Percentiles rank a stretch among this genome's conserved stretches.
Conservation (phyloP, 1,284 basidiomycete species). For the Amylostereum areolatum region DNA sequence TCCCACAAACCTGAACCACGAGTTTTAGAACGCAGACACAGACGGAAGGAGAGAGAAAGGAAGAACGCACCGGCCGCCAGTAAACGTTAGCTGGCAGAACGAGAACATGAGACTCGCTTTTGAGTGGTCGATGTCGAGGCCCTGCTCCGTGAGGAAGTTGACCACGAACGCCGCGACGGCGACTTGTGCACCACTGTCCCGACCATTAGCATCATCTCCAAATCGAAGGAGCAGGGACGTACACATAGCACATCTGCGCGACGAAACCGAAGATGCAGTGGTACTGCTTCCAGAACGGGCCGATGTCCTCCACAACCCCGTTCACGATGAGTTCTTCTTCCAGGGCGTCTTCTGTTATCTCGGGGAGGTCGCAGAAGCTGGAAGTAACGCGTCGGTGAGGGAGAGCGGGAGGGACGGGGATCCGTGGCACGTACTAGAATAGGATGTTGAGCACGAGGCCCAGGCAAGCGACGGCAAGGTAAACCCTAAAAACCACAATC, state of each 20-base stretch:
- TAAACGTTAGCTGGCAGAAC: constrained; percentile 71
- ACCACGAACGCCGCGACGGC: constrained; percentile 69
- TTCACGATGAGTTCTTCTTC: constrained; percentile 42
- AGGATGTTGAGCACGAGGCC: constrained; percentile 58
- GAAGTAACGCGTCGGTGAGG: not conserved
- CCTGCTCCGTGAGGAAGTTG: constrained; percentile 61
- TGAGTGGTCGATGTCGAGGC: constrained; percentile 47
- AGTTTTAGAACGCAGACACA: not conserved
- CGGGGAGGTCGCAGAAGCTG: constrained; percentile 68
- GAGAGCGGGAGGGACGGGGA: not conserved
- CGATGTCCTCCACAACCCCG: constrained; percentile 37
- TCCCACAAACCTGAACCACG: constrained; percentile 45
- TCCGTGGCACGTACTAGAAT: constrained; percentile 46
- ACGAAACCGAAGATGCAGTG: constrained; percentile 70
- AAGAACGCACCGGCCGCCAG: constrained; percentile 47
- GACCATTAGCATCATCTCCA: constrained; percentile 1
- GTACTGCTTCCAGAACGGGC: constrained; percentile 67
- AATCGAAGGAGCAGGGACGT: constrained; percentile 16
- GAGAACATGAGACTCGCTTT: constrained; percentile 62
- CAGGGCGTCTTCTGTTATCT: constrained; percentile 67
- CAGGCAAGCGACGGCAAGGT: constrained; percentile 69
- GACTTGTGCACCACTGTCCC: constrained; percentile 61
- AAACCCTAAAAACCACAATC: constrained; percentile 45
- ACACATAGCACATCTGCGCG: constrained; percentile 68
- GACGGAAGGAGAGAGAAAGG: not conserved